These are phyloP conservation scores for Elaeis oleifera DNA, from an alignment of 202 grass and related monocot species.

Conservation along the genomic window DNA sequence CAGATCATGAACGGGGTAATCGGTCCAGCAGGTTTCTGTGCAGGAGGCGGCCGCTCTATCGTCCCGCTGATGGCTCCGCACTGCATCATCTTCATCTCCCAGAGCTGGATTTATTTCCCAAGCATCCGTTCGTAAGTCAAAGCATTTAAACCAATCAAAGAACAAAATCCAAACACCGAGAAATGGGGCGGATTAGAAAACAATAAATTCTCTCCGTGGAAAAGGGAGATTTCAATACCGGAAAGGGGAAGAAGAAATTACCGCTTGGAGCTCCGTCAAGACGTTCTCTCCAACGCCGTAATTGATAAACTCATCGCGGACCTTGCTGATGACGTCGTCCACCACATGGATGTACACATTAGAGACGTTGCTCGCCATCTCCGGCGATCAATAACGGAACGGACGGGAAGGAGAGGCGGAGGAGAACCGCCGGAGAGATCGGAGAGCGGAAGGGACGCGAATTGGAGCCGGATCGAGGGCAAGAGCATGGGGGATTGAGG, in stretches of 20 bases:
- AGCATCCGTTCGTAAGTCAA: neutral
- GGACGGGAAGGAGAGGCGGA: neutral
- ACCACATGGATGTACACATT: constrained; percentile 24
- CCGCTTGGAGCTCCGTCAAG: constrained; percentile 25
- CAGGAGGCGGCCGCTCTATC: neutral
- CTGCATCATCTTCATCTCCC: constrained; percentile 30
- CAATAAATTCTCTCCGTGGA: neutral
- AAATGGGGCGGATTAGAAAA: neutral
- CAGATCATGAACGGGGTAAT: constrained; percentile 22
- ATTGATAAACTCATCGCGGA: constrained; percentile 21
- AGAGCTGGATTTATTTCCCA: constrained; percentile 13
- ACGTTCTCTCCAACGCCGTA: constrained; percentile 17
- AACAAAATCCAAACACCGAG: no score
- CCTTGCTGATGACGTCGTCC: constrained; percentile 30
- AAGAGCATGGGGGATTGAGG: no score
- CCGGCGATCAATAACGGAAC: neutral
- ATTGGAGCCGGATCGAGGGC: no score
- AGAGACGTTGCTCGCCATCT: constrained; percentile 23
- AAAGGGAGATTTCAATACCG: neutral
- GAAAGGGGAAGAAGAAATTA: constrained; percentile 5
- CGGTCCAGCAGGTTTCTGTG: neutral
- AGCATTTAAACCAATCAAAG: no score
- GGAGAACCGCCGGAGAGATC: no score
- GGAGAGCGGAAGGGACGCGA: no score
- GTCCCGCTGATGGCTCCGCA: constrained; percentile 16